Conservation (phyloP, 306 rosid species). For the Lagenaria siceraria region DNA sequence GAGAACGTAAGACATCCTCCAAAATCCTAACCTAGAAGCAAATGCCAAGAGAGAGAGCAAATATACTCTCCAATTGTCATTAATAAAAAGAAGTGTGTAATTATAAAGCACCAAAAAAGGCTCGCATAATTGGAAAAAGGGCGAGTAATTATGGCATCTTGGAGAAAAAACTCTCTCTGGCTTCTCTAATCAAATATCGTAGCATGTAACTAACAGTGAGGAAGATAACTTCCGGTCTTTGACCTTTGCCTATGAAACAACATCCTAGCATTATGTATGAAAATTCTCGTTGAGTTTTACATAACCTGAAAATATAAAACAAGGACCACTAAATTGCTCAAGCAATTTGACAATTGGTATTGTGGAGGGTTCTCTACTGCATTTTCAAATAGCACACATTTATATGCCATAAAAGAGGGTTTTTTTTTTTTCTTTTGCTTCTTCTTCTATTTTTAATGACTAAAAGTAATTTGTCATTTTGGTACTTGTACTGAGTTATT, state of each 20-base stretch:
- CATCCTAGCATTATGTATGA: not conserved
- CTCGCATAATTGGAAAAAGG: not conserved
- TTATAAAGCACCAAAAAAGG: not conserved
- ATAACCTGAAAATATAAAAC: not conserved
- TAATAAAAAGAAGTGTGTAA: not conserved
- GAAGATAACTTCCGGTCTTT: not conserved
- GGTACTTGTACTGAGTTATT: no score
- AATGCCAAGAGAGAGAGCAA: not conserved
- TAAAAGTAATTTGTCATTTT: no score
- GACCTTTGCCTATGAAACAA: not conserved
- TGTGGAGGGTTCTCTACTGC: not conserved
- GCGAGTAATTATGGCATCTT: not conserved
- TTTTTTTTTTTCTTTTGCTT: not conserved
- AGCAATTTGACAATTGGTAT: not conserved
- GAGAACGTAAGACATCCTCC: not conserved
- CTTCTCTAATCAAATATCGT: not conserved
- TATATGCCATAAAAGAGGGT: no score
- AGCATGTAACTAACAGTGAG: not conserved
- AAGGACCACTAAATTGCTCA: not conserved
- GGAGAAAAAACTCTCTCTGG: not conserved
- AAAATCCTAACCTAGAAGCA: not conserved
- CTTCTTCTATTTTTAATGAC: no score
- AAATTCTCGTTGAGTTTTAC: not conserved
- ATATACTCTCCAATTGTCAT: not conserved
- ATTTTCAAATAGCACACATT: not conserved